Evolutionary conservation across 257 asterid genomes (phyloP).

Genomic region (Cynanchum wilfordii): DNA sequence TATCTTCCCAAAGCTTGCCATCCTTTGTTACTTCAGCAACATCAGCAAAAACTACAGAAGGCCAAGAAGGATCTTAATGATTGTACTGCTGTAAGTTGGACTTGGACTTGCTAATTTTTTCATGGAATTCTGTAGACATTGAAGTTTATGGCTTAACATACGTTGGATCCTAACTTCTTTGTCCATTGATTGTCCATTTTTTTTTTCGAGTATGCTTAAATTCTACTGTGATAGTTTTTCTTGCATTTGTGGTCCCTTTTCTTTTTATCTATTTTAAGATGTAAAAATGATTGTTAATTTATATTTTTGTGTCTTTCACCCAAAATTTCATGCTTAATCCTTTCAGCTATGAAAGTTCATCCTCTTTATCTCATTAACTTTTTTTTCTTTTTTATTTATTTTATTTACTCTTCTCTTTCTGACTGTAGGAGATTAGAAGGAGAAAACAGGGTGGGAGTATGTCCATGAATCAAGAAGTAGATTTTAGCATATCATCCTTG

Average conservation of each 20-base stretch:
- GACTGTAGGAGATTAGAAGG: constrained; percentile 80
- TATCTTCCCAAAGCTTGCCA: constrained; percentile 79
- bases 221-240: neutral
- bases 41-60: constrained; percentile 55
- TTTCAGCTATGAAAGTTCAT: neutral
- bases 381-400: too few relatives aligned
- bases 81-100: constrained; percentile 70
- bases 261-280: neutral
- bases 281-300: neutral
- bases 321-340: neutral
- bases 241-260: neutral
- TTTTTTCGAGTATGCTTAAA: neutral
- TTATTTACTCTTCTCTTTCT: constrained; percentile 5
- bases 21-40: constrained; percentile 78
- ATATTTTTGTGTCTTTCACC: neutral
- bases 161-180: neutral
- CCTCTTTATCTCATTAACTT: neutral
- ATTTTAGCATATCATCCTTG: constrained; percentile 45
- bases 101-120: neutral
- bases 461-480: constrained; percentile 41
- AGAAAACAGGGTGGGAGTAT: constrained; percentile 50
- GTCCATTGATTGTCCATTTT: neutral
- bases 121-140: neutral
- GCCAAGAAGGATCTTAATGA: constrained; percentile 71
- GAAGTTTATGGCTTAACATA: neutral